phyloP scores from a whole-genome alignment of 2,329 filamentous ascomycete genomes.

The Calonectria multiphialidica region DNA sequence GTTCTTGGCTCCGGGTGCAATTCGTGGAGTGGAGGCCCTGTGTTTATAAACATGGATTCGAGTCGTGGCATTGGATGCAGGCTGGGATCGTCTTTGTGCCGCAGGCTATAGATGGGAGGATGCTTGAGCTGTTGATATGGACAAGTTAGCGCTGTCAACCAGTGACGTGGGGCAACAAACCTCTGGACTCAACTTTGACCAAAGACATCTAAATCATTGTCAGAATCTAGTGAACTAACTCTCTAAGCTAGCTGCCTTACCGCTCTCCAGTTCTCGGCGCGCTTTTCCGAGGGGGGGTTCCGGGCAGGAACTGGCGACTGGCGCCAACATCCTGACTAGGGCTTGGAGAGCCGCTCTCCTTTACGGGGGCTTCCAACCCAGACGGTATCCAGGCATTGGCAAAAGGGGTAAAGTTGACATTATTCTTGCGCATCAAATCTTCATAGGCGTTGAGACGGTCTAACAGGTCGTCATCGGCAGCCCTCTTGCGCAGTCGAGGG shows the following conservation, averaged over 20 bases:
- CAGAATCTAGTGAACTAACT: rapidly evolving
- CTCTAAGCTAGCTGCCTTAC: background rate
- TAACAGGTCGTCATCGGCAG: conserved; percentile 43
- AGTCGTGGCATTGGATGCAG: conserved; percentile 27
- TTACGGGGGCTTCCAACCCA: conserved; percentile 10
- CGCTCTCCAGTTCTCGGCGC: background rate
- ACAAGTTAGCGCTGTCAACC: background rate
- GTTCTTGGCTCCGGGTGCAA: conserved; percentile 47
- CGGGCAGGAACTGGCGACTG: background rate
- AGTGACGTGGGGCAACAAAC: background rate
- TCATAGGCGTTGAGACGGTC: conserved; percentile 42
- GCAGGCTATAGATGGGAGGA: conserved; percentile 34
- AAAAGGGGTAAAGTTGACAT: conserved; percentile 35
- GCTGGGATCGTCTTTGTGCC: conserved; percentile 36
- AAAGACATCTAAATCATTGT: conserved; percentile 24
- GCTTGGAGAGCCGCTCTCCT: background rate
- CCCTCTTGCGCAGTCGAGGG: conserved; percentile 41
- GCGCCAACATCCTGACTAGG: background rate
- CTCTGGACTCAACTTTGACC: conserved; percentile 35
- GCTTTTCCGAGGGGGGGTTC: background rate
- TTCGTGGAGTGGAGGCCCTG: background rate
- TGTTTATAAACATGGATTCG: background rate
- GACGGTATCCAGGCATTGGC: conserved; percentile 43
- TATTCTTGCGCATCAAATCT: conserved; percentile 42
- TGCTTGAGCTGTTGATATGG: conserved; percentile 34